Conservation (phyloP, 805 yeast genomes). For the Starmerella bombi region DNA sequence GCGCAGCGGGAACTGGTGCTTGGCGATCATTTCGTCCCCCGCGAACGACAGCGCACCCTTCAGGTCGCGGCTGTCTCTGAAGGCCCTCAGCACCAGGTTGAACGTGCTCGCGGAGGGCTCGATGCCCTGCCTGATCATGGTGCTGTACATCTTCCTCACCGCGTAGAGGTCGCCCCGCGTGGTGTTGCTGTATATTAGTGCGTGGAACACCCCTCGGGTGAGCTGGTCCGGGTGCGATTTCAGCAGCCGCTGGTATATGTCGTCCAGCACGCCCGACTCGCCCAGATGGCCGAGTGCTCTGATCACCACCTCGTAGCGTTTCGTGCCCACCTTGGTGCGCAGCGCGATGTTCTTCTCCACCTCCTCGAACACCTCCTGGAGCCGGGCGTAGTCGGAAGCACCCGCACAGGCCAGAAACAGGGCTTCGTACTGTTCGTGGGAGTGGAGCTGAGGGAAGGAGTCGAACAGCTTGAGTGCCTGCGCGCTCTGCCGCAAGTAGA, state of each 20-base stretch:
- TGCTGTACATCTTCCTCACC: slow-evolving; percentile 30
- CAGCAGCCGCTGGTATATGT: slow-evolving; percentile 37
- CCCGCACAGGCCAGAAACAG: slow-evolving; percentile 37
- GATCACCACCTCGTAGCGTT: slow-evolving; percentile 51
- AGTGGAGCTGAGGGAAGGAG: slow-evolving; percentile 32
- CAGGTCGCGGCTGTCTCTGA: slow-evolving; percentile 30
- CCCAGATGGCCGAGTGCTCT: slow-evolving; percentile 41
- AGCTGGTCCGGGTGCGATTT: slow-evolving; percentile 38
- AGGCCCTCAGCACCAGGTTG: slow-evolving; percentile 27
- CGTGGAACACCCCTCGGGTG: slow-evolving; percentile 30
- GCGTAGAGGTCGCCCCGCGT: slow-evolving; percentile 29
- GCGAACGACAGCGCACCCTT: slow-evolving; percentile 25
- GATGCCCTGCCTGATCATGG: slow-evolving; percentile 27
- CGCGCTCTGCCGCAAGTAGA: slow-evolving; percentile 17
- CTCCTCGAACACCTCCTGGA: slow-evolving; percentile 43
- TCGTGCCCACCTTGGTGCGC: slow-evolving; percentile 25
- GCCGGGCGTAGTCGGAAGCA: slow-evolving; percentile 38
- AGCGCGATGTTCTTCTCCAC: slow-evolving; percentile 5
- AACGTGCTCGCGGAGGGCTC: slow-evolving; percentile 26
- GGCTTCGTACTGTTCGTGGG: slow-evolving; percentile 37
- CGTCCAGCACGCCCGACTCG: slow-evolving; percentile 36
- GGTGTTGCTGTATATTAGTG: slow-evolving; percentile 35
- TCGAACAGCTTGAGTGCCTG: slow-evolving; percentile 30
- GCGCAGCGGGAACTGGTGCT: slow-evolving; percentile 17
- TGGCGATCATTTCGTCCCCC: slow-evolving; percentile 18